A percentile compares a stretch with the other conserved stretches of the same genome.
These are phyloP conservation scores for Yamadazyma taylorii DNA, from an alignment of 1,139 yeast species.

Conservation along the genomic window DNA sequence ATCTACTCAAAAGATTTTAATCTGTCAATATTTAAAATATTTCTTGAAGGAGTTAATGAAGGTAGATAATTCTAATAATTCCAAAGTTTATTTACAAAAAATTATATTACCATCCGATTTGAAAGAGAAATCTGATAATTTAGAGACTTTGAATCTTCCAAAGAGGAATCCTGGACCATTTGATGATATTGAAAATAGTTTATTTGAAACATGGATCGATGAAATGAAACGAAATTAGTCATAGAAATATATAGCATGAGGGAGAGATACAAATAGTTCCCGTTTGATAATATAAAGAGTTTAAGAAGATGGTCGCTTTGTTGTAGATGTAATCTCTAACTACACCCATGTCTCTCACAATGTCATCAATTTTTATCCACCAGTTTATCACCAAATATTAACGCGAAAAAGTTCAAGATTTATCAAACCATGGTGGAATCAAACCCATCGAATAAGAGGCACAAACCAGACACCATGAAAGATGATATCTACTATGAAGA, in stretches of 20 bases:
- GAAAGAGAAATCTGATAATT: slow-evolving; percentile 8
- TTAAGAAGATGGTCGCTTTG: no score
- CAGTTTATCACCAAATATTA: no score
- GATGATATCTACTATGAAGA: not conserved
- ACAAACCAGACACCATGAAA: no score
- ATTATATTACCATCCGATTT: slow-evolving; percentile 39
- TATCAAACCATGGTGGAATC: no score
- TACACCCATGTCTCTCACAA: no score
- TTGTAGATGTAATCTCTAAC: no score
- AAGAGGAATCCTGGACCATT: slow-evolving; percentile 20
- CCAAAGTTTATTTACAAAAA: slow-evolving; percentile 25
- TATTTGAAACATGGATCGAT: slow-evolving; percentile 46
- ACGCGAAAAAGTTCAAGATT: no score
- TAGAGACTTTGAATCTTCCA: not conserved
- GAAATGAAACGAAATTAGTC: slow-evolving; percentile 25
- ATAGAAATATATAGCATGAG: not conserved
- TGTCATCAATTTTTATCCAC: no score
- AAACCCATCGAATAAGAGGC: no score
- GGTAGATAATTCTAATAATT: slow-evolving; percentile 13
- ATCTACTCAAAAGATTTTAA: slow-evolving; percentile 26
- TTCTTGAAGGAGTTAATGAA: slow-evolving; percentile 40
- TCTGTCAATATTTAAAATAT: slow-evolving; percentile 43
- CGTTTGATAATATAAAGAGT: no score
- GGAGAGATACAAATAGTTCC: no score
- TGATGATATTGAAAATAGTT: slow-evolving; percentile 47